These are phyloP conservation scores for Cordyceps fumosorosea DNA, from an alignment of 2,329 filamentous ascomycete species.

Conservation along the genomic window DNA sequence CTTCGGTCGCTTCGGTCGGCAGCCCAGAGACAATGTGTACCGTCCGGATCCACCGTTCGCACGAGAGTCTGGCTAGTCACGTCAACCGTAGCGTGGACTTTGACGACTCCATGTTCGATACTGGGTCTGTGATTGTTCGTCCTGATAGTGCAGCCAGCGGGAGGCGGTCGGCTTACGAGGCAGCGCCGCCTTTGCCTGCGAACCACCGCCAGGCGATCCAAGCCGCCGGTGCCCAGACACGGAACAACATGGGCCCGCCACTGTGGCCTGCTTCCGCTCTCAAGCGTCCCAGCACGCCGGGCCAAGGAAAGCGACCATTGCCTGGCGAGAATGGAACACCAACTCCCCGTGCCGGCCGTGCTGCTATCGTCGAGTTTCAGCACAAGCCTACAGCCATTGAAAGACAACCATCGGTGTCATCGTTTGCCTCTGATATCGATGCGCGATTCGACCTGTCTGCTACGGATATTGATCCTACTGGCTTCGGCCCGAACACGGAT, in stretches of 20 bases:
- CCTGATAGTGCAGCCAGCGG: slow-evolving; percentile 70
- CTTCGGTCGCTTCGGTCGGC: slow-evolving; percentile 28
- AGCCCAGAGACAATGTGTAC: slow-evolving; percentile 33
- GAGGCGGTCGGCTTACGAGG: slow-evolving; percentile 31
- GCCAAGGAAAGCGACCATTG: slow-evolving; percentile 40
- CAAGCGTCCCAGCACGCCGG: slow-evolving; percentile 57
- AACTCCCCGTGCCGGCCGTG: slow-evolving; percentile 48
- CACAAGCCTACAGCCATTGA: slow-evolving; percentile 29
- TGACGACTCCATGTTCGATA: slow-evolving; percentile 34
- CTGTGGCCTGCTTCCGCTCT: slow-evolving; percentile 69
- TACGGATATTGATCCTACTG: slow-evolving; percentile 43
- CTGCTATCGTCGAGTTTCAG: slow-evolving; percentile 43
- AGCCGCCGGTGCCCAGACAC: slow-evolving; percentile 49
- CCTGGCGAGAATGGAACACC: slow-evolving; percentile 46
- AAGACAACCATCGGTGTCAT: slow-evolving; percentile 78
- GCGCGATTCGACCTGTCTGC: slow-evolving; percentile 74
- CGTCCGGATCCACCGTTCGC: slow-evolving; percentile 39
- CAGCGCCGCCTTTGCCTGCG: slow-evolving; percentile 64
- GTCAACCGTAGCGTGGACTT: slow-evolving; percentile 29
- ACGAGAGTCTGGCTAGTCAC: slow-evolving; percentile 43
- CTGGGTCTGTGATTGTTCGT: slow-evolving; percentile 36
- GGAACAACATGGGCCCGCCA: slow-evolving; percentile 73
- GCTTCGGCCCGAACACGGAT: slow-evolving; percentile 70
- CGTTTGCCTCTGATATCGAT: slow-evolving; percentile 91
- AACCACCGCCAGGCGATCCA: slow-evolving; percentile 84